Evolutionary conservation across 2,329 filamentous ascomycete species (phyloP).

Genomic region (Meredithiella fracta): DNA sequence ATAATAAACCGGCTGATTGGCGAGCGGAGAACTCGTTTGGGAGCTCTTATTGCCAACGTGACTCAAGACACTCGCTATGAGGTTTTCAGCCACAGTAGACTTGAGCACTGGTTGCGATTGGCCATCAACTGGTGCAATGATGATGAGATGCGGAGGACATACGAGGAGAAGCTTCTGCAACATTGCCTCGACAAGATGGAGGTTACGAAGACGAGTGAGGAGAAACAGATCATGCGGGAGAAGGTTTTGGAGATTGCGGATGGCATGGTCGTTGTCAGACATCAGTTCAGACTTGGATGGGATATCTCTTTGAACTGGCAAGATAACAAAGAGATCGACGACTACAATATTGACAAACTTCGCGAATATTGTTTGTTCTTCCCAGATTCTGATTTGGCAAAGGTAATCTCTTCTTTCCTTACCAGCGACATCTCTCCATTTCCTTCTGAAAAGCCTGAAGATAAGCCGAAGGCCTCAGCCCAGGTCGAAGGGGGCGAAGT

Average conservation of each 20-base stretch:
- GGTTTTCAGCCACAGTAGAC: conserved; percentile 54
- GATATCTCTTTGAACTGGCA: conserved; percentile 80
- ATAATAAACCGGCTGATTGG: conserved; percentile 80
- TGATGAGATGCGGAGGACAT: conserved; percentile 65
- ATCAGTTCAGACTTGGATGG: conserved; percentile 82
- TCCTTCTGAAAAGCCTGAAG: conserved; percentile 26
- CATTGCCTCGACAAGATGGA: conserved; percentile 65
- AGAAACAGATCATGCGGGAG: conserved; percentile 54
- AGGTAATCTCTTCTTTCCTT: conserved; percentile 67
- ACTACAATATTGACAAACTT: conserved; percentile 64
- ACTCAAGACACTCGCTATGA: conserved; percentile 78
- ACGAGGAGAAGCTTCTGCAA: conserved; percentile 78
- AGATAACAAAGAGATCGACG: conserved; percentile 55
- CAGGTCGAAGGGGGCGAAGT: conserved; percentile 16
- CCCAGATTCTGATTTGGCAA: conserved; percentile 64
- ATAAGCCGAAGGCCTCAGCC: conserved; percentile 14
- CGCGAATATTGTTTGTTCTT: conserved; percentile 72
- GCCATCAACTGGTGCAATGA: conserved; percentile 83
- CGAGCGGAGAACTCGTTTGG: conserved; percentile 72
- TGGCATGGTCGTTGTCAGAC: conserved; percentile 93
- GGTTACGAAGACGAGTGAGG: conserved; percentile 43
- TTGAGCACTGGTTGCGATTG: conserved; percentile 67
- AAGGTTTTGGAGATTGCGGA: conserved; percentile 62
- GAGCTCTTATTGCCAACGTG: conserved; percentile 68
- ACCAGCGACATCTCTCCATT: conserved; percentile 75